These are phyloP conservation scores for Zoysia matrella DNA, from an alignment of 202 grass and related monocot species.

Conservation along the genomic window DNA sequence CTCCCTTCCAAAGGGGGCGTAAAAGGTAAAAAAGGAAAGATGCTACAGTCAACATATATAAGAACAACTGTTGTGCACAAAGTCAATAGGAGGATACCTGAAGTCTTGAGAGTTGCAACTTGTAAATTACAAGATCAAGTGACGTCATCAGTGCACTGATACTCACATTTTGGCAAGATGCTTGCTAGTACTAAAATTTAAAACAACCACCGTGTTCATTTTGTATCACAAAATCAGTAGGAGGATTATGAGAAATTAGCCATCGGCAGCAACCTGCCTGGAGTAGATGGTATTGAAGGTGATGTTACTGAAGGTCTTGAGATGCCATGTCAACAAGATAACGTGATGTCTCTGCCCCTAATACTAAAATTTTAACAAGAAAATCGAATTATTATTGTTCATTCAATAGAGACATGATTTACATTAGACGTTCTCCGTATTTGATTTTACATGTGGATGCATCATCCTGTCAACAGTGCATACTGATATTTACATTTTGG, in stretches of 20 bases:
- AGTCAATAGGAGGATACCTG: too few relatives aligned
- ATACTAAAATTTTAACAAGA: not conserved
- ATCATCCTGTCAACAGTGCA: too few relatives aligned
- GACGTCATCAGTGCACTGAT: too few relatives aligned
- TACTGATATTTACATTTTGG: too few relatives aligned
- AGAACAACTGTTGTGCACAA: not conserved
- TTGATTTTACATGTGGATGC: not conserved
- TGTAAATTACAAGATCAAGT: too few relatives aligned
- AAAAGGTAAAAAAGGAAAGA: not conserved
- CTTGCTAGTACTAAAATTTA: too few relatives aligned
- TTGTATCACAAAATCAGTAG: not conserved
- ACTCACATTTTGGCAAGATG: too few relatives aligned
- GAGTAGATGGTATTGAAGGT: too few relatives aligned
- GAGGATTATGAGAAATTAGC: not conserved
- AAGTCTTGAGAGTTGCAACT: too few relatives aligned
- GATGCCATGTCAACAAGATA: conserved; percentile 11
- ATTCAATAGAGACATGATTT: not conserved
- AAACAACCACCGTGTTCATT: not conserved
- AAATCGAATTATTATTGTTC: not conserved
- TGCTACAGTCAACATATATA: not conserved
- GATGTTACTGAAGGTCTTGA: not conserved
- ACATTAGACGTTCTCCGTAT: not conserved
- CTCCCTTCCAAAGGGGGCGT: too few relatives aligned
- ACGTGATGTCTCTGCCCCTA: not conserved
- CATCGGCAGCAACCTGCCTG: not conserved